Base-by-base conservation (phyloP, 2,329 filamentous ascomycete species). In the Aureobasidium sp. region DNA sequence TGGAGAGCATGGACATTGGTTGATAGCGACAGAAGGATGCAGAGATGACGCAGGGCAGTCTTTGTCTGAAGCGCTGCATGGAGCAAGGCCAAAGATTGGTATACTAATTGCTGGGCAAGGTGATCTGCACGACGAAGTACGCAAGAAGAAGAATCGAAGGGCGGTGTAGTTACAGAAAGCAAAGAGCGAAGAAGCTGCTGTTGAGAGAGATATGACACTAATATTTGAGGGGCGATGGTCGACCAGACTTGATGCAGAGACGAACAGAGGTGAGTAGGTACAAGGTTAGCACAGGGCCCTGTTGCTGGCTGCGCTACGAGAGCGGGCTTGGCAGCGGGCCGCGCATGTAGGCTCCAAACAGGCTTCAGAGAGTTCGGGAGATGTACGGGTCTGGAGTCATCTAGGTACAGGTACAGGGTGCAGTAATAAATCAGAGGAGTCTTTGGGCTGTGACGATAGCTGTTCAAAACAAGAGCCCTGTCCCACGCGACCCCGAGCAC, bases 41-140 rank as follows among this genome's bases (percentile, higher is more conserved):
- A 47, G 31, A 27, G 37, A 14, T 12, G 42, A 58, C 22, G 42
- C 29, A 45, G 27, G 53, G 27, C 29, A 22, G 27, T 22, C 53
- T 57, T 39, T 58, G 34, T 58, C 55, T 58, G 55, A 39, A 48
- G 42, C 55, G 25, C 17, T 34, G 41, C 53, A 45, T 25, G 41
- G 45, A 45, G 53, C 20, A 45, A 41, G 53, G 39, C 11, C 41
- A n/a, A 25, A 41, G n/a, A 25, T 15, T 53, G 52, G 37, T 44
- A 53, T 57, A n/a, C 34, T 27, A 42, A 29, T 34, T 37, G 48
- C 48, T 52, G 48, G 48, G 48, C 48, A 52, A 20, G 31, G 29
- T 49, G 52, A 47, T 44, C 53, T 57, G 53, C 53, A 37, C 22
- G 36, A 55, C 51, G 15, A 41, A 12, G 9, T 29, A 7, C 5